A percentile compares a stretch with the other conserved stretches of the same genome.
Evolutionary conservation across 148 eudicot species (phyloP).

Genomic region (Chenopodium album): DNA sequence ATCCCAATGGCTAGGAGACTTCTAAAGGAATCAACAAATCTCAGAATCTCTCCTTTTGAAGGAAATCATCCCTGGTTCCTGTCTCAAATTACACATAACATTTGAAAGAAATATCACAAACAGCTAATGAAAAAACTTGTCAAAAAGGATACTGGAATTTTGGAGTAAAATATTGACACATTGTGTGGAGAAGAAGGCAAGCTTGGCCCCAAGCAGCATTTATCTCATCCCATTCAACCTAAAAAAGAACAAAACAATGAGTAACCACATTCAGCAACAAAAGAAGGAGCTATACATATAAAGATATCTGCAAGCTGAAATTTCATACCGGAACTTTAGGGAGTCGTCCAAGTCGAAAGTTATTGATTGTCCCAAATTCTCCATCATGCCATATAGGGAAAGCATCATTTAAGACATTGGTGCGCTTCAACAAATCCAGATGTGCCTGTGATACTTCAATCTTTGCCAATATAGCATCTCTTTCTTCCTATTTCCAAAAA

Average conservation of each 20-base stretch:
- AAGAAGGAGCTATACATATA: not conserved
- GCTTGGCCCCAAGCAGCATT: slow-evolving; percentile 99
- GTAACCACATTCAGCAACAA: slow-evolving; percentile 7
- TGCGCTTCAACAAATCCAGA: slow-evolving; percentile 78
- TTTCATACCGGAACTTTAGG: slow-evolving; percentile 77
- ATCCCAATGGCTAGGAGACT: too few relatives aligned
- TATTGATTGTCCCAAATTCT: slow-evolving; percentile 95
- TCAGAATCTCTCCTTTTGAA: not conserved
- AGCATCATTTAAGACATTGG: slow-evolving; percentile 94
- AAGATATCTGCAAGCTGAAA: not conserved
- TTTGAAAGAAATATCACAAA: not conserved
- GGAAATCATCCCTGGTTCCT: not conserved
- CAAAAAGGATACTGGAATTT: slow-evolving; percentile 86
- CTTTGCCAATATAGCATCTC: slow-evolving; percentile 90
- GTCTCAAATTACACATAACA: not conserved
- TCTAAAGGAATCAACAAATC: not conserved
- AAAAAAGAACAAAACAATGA: slow-evolving; percentile 22
- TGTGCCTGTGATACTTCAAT: slow-evolving; percentile 99
- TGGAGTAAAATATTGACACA: slow-evolving; percentile 92
- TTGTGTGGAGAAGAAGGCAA: slow-evolving; percentile 94
- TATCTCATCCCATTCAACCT: slow-evolving; percentile 99
- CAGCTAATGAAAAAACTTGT: not conserved
- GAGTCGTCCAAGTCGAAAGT: slow-evolving; percentile 95
- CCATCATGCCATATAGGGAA: slow-evolving; percentile 92
- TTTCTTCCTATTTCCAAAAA: slow-evolving; percentile 63